Percentiles rank a stretch among this genome's conserved stretches.
Evolutionary conservation across 2,329 filamentous ascomycete species (phyloP).

Genomic region (Verticillium klebahnii): DNA sequence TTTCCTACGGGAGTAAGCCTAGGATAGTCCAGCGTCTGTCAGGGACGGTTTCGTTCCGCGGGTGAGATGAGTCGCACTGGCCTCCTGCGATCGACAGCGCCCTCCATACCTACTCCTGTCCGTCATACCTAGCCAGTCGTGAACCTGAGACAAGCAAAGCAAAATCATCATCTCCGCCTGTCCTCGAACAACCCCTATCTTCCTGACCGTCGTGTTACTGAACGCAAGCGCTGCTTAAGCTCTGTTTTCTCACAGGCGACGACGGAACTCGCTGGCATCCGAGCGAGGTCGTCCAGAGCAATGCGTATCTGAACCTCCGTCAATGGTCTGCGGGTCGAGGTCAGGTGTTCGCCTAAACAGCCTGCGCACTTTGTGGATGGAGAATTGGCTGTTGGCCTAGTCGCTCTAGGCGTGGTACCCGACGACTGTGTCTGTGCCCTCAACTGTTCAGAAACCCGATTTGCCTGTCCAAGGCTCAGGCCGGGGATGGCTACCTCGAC

Average conservation of each 20-base stretch:
- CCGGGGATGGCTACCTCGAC: neutral
- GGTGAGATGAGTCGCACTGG: neutral
- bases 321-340: neutral
- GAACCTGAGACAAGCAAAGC: neutral
- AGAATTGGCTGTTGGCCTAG: neutral
- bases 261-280: neutral
- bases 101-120: neutral
- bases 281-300: conserved; percentile 8
- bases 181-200: neutral
- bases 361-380: neutral
- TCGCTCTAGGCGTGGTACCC: neutral
- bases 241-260: neutral
- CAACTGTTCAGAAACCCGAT: neutral
- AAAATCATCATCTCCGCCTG: neutral
- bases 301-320: conserved; percentile 9
- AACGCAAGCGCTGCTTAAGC: neutral
- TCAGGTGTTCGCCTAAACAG: neutral
- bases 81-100: neutral
- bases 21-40: neutral
- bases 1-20: neutral
- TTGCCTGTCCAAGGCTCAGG: neutral
- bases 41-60: neutral
- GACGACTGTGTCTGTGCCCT: neutral
- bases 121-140: neutral
- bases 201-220: neutral